Evolutionary conservation across 257 asterid species (phyloP), one percentile per base, ranked within the genome.

Genomic region (Solanum corneliomulleri): DNA sequence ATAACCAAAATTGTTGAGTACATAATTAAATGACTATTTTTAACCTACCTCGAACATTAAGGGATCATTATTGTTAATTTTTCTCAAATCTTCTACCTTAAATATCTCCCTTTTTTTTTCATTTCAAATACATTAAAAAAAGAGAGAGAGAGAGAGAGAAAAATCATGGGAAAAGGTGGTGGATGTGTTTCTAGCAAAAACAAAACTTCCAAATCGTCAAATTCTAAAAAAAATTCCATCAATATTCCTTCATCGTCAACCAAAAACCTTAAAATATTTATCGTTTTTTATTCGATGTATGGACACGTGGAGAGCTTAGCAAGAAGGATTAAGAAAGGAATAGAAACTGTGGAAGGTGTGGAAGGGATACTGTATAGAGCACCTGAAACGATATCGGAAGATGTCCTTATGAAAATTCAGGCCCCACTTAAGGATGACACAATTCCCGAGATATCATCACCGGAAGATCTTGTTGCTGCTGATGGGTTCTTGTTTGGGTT

Each of bases 221-320:
- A 83, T 4, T 49, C 77, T 87, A 31, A 76, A 42, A 25, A 87
- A 74, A 74, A 44, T 33, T 6, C n/a, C 84, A 70, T 83, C 52
- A 27, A 64, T 68, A 33, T 10, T 45, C n/a, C 52, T 37, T 37
- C 84, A 33, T 37, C 84, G 21, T 76, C 88, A 1, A 89, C 86
- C 21, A 27, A 64, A 42, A 60, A 9, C 23, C 88, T 94, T 80
- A 95, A 91, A 82, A 93, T 95, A 68, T 89, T 91, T 49, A 93
- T 97, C 16, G 94, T 97, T 56, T 94, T 92, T 91, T 97, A 95
- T 93, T 95, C 99, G 11, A 97, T 95, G 98, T 95, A 97, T 89
- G 99, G 99, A 71, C 98, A 97, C 90, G 99, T 97, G 49, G 99
- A 95, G 91, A 91, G 92, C 49, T 93, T 97, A 12, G 97, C 98